These are phyloP conservation scores for Lactifluus subvellereus DNA, from an alignment of 768 basidiomycete genomes.

Conservation along the genomic window DNA sequence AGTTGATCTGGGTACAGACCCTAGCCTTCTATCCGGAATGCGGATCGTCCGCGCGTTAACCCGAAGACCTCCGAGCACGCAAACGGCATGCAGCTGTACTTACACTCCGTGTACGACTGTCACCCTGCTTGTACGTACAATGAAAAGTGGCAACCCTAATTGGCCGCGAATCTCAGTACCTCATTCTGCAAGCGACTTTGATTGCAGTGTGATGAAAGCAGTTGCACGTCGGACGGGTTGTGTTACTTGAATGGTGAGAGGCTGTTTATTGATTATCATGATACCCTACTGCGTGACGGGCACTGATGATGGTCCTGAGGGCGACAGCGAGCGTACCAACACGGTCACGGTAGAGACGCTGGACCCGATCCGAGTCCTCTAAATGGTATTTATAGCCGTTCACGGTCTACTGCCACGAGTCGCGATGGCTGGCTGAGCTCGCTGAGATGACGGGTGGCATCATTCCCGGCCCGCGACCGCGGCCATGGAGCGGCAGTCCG, in stretches of 20 bases:
- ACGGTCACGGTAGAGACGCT: not conserved
- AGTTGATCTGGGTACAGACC: not conserved
- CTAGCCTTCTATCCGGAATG: not conserved
- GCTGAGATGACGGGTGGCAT: not conserved
- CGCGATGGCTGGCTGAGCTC: not conserved
- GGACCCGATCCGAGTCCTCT: not conserved
- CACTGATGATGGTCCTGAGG: not conserved
- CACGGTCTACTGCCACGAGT: not conserved
- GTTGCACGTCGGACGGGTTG: no score
- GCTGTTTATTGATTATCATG: no score
- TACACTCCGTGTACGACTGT: not conserved
- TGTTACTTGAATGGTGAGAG: no score
- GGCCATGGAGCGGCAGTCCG: not conserved
- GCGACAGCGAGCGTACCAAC: not conserved
- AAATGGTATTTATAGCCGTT: not conserved
- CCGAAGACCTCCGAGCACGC: not conserved
- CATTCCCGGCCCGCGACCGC: not conserved
- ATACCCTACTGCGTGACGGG: not conserved
- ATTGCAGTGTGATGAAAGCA: no score
- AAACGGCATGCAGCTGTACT: not conserved
- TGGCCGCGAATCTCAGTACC: no score
- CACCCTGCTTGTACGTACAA: no score
- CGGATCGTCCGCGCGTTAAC: not conserved
- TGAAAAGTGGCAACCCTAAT: no score
- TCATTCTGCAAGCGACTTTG: no score